Conservation (phyloP, 495 filamentous ascomycete species). For the Pseudevernia furfuracea region DNA sequence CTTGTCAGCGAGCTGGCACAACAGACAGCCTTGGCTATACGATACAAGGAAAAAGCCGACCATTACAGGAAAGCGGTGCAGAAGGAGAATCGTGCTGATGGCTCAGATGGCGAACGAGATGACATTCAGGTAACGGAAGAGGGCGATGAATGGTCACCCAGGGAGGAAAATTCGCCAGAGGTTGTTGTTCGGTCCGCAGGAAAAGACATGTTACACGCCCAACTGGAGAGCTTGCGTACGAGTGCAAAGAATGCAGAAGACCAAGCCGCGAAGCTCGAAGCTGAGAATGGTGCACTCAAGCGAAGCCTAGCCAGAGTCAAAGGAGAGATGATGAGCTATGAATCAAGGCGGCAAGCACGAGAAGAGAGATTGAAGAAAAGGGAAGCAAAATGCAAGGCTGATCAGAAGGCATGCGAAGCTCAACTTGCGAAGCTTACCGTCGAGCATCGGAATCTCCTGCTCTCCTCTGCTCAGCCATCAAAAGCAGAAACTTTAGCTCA, state of each 20-base stretch:
- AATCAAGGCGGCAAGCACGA: constrained; percentile 44
- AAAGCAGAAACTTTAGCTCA: constrained; percentile 31
- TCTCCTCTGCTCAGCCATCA: constrained; percentile 25
- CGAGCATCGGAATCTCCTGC: constrained; percentile 20
- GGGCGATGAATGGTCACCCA: no score
- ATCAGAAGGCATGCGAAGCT: constrained; percentile 41
- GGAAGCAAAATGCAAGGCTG: constrained; percentile 40
- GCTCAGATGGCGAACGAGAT: constrained; percentile 35
- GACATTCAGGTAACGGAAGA: constrained; percentile 23
- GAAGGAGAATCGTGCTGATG: constrained; percentile 41
- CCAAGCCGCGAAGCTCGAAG: constrained; percentile 53
- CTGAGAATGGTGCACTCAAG: constrained; percentile 47
- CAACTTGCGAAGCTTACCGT: constrained; percentile 25
- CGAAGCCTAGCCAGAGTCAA: constrained; percentile 46
- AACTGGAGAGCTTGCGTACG: constrained; percentile 43
- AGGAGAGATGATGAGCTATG: constrained; percentile 46
- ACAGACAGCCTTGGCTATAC: constrained; percentile 58
- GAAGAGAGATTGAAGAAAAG: constrained; percentile 45
- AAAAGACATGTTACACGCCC: constrained; percentile 11
- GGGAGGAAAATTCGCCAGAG: neutral
- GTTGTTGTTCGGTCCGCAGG: neutral
- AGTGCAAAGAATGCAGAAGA: constrained; percentile 58
- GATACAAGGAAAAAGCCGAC: constrained; percentile 61
- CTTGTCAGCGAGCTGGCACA: constrained; percentile 53
- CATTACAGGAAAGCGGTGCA: constrained; percentile 45